phyloP scores from a whole-genome alignment of 805 yeast species.

The Clavispora fructus region DNA sequence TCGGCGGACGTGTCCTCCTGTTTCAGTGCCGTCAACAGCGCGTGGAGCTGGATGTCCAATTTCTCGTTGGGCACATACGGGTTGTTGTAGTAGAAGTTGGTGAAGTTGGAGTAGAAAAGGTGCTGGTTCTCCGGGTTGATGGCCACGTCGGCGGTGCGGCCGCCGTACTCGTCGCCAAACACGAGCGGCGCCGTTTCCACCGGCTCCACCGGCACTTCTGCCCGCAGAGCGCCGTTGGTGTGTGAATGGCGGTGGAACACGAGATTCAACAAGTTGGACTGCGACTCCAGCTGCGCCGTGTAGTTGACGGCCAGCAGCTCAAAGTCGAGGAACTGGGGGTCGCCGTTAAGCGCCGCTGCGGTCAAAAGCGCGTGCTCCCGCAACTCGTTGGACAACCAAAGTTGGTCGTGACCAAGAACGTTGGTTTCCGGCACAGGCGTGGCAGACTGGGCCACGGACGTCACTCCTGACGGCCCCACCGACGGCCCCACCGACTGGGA shows the following conservation, averaged over 20 bases:
- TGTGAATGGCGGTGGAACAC: slow-evolving; percentile 45
- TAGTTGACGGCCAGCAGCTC: slow-evolving; percentile 9
- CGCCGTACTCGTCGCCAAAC: slow-evolving; percentile 1
- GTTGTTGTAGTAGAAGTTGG: slow-evolving; percentile 34
- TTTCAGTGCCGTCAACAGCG: slow-evolving; percentile 20
- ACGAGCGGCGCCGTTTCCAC: not conserved
- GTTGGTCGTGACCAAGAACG: slow-evolving; percentile 38
- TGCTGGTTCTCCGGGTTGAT: slow-evolving; percentile 34
- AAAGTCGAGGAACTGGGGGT: slow-evolving; percentile 52
- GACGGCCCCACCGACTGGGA: not conserved
- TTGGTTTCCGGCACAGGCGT: slow-evolving; percentile 2
- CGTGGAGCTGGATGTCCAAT: slow-evolving; percentile 40
- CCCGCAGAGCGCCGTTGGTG: slow-evolving; percentile 1
- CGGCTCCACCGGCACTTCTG: not conserved
- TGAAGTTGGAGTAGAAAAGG: slow-evolving; percentile 34
- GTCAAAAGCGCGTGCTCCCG: slow-evolving; percentile 69
- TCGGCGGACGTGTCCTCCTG: slow-evolving; percentile 29
- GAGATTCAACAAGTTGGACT: slow-evolving; percentile 46
- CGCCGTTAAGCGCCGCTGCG: slow-evolving; percentile 65
- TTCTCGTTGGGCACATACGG: slow-evolving; percentile 35
- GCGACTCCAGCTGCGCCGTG: slow-evolving; percentile 15
- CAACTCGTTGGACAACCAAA: slow-evolving; percentile 68
- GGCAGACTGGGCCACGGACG: too few relatives aligned
- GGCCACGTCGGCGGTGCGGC: slow-evolving; percentile 8
- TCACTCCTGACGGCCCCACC: not conserved